Evolutionary conservation across 192 early-diverging fungal species (phyloP), one percentile per base, ranked within the genome.

Genomic region (Coemansia sp.): DNA sequence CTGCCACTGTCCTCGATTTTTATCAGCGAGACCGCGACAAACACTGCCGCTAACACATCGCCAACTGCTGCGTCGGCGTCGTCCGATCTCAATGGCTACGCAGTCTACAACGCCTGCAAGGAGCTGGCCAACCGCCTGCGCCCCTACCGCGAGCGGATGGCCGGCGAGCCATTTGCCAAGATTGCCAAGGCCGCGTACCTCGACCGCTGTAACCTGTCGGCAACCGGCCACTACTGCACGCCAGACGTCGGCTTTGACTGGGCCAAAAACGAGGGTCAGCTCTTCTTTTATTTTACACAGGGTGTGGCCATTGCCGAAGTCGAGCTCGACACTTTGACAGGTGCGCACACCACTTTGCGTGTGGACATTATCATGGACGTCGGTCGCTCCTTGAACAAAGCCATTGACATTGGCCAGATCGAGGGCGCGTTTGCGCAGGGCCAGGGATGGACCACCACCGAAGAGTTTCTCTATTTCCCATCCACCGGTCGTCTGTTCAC

Each of bases 371-470:
- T 83, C 43, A 93, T 95, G 91, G 93, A 95, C 61, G 84, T 95
- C 56, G 93, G 92, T 50, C 79, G 82, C 43, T 87, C 87, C 26
- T 84, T 95, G 38, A 95, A 95, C 68, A 90, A 90, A 24, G 89
- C 91, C 12, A 84, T 95, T 40, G 93, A 95, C 70, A 82, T 93
- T 53, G 93, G 93, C 7, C 91, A 95, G 69, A 94, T 94, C 65
- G 92, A 94, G 60, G 92, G 92, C 15, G 92, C 90, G 7, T 94
- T 92, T 71, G 71, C 86, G 5, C 91, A 93, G 64, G 92, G 91
- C 33, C 81, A 87, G 71, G 93, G 93, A 9, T 93, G 90, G 93
- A 83, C 80, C 10, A 93, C 93, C 1, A 82, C 88, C 8, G 93
- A 95, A 57, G 91, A 95, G 67, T 87, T 87, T 40, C 71, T 95